These are phyloP conservation scores for Flaveria floridana DNA, from an alignment of 140 eudicot genomes.

Conservation along the genomic window DNA sequence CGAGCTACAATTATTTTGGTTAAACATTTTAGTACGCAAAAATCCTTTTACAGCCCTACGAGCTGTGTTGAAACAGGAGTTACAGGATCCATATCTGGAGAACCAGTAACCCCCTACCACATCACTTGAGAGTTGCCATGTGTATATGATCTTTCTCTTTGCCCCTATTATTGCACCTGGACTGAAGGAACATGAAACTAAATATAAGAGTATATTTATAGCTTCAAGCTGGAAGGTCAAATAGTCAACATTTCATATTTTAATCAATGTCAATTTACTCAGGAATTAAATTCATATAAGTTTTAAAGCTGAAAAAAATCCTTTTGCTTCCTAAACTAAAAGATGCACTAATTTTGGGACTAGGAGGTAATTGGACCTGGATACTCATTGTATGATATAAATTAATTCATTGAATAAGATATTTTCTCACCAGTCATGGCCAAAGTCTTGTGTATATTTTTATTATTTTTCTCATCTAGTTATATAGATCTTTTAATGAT, in stretches of 20 bases:
- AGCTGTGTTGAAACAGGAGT: conserved; percentile 23
- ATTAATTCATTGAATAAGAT: neutral
- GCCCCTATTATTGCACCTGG: conserved; percentile 7
- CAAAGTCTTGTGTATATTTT: conserved; percentile 2
- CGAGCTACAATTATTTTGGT: conserved; percentile 12
- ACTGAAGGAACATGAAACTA: conserved; percentile 20
- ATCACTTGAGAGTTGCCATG: conserved; percentile 17
- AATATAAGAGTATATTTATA: conserved; percentile 5
- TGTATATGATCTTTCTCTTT: conserved; percentile 15
- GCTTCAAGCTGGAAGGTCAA: neutral
- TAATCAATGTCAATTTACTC: neutral
- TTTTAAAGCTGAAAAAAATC: conserved; percentile 7
- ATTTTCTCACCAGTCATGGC: neutral
- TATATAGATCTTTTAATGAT: conserved; percentile 15
- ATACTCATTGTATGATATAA: neutral
- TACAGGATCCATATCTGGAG: conserved; percentile 16
- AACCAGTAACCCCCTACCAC: conserved; percentile 23
- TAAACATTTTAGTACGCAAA: conserved; percentile 26
- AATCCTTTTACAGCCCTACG: conserved; percentile 25
- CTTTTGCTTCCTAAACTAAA: neutral
- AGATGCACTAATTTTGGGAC: conserved; percentile 1
- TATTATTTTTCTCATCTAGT: conserved; percentile 10
- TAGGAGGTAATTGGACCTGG: neutral
- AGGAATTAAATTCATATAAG: neutral
- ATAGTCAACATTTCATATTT: neutral